Percentiles rank a stretch among this genome's conserved stretches.
Evolutionary conservation across 306 rosid genomes (phyloP).

Genomic region (Cyamopsis tetragonoloba): DNA sequence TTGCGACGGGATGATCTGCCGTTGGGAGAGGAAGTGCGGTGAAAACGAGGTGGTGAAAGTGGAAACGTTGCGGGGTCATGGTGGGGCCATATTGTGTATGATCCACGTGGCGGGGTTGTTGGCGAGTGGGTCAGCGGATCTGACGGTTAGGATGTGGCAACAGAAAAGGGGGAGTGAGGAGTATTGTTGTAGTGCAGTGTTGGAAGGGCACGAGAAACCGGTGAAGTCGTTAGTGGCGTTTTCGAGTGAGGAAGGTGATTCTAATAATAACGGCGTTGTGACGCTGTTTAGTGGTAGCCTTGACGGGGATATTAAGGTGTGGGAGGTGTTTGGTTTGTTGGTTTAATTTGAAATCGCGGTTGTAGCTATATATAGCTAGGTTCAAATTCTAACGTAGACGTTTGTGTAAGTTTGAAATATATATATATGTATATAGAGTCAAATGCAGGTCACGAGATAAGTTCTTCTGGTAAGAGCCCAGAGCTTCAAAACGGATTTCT

Average conservation of each 20-base stretch:
- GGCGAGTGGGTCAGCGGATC: conserved; percentile 58
- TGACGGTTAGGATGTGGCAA: conserved; percentile 65
- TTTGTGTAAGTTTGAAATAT: neutral
- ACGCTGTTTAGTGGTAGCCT: conserved; percentile 51
- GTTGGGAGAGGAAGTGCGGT: conserved; percentile 37
- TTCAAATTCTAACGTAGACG: neutral
- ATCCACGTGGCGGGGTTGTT: conserved; percentile 34
- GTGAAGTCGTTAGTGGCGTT: conserved; percentile 49
- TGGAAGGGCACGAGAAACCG: conserved; percentile 61
- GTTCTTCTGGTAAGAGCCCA: neutral
- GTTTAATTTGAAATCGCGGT: neutral
- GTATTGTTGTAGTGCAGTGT: conserved; percentile 32
- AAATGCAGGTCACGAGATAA: neutral
- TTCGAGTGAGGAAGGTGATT: neutral
- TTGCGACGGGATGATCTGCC: conserved; percentile 30
- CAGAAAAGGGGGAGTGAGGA: neutral
- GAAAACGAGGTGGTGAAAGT: conserved; percentile 5
- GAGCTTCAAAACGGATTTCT: neutral
- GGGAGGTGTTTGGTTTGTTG: conserved; percentile 38
- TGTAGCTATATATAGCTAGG: neutral
- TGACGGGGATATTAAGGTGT: conserved; percentile 53
- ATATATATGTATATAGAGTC: neutral
- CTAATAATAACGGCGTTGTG: conserved; percentile 29
- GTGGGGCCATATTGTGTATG: conserved; percentile 50
- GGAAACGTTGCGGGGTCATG: conserved; percentile 45